phyloP scores from a whole-genome alignment of 1,139 yeast genomes.

The Candida sanyaensis region DNA sequence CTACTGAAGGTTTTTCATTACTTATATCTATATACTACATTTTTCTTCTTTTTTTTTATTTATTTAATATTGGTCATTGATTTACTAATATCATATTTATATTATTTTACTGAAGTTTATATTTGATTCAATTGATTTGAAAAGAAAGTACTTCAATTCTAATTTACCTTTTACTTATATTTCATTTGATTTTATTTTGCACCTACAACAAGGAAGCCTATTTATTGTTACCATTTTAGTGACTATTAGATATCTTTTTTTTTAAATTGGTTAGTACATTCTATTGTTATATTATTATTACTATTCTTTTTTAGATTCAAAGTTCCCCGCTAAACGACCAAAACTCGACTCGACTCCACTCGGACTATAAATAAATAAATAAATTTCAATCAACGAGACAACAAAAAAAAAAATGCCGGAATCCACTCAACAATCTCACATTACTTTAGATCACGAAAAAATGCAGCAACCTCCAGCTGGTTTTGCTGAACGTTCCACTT shows the following conservation, averaged over 20 bases:
- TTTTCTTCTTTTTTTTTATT: not conserved
- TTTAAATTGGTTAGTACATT: not conserved
- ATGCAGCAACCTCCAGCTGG: conserved; percentile 56
- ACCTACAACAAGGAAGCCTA: not conserved
- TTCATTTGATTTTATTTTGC: too few relatives aligned
- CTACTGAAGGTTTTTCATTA: not conserved
- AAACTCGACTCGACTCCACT: not conserved
- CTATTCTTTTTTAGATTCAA: not conserved
- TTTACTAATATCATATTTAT: not conserved
- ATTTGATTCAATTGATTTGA: conserved; percentile 1
- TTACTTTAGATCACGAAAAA: conserved; percentile 46
- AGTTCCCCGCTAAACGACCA: not conserved
- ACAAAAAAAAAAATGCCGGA: conserved; percentile 21
- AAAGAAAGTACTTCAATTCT: not conserved
- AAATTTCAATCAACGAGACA: too few relatives aligned
- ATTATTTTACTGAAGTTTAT: not conserved
- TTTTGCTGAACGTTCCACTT: conserved; percentile 52
- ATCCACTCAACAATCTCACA: conserved; percentile 21
- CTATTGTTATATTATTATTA: not conserved
- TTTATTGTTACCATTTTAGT: not conserved
- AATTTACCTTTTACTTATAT: not conserved
- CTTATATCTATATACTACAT: not conserved
- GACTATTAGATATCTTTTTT: too few relatives aligned
- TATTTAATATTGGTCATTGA: not conserved
- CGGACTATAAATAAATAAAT: too few relatives aligned